Base-by-base conservation (phyloP, 2,329 filamentous ascomycete species). In the Colletotrichum cereale region DNA sequence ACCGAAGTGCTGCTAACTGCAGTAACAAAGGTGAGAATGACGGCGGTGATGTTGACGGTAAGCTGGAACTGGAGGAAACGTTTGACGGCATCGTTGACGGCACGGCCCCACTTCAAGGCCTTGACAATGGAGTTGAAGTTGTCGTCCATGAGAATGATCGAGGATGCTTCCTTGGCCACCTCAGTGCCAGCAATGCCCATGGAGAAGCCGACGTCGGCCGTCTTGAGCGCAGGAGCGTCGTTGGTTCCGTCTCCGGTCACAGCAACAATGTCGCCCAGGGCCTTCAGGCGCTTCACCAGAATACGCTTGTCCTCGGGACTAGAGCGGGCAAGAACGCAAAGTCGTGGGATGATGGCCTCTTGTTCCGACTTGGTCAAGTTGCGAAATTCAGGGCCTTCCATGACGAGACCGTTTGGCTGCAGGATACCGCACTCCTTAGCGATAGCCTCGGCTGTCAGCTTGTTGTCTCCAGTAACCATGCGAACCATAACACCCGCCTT, bases 1-100 rank as follows among this genome's bases (percentile, higher is more conserved):
- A 97, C 95, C 58, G 94, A 94, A 60, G 85, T 80, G 0, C 80
- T 78, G 79, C 88, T 95, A 12, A 97, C 93, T 40, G 95, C 93
- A 16, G 94, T 95, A 71, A 97, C 91, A 77, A 98, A 97, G 0
- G 95, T 96, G 66, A 97, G 86, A 24, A 93, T 81, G 56, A 97
- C 95, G 47, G 95, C 95, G 11, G 95, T 97, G 74, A 98, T 91
- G 85, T 97, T 98, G 83, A 97, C 95, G 0, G 92, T 94, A 73
- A 95, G 88, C 84, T 94, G 92, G 78, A 93, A 93, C 79, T 92
- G 90, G 62, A 94, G 84, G 80, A 94, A 94, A 73, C 91, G 91
- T 84, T 93, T 93, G 76, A 93, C 92, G 2, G 92, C 90, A 77
- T 94, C 92, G 77, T 93, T 93, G 76, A 94, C 92, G 42, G 92